Conservation (phyloP, 2,329 filamentous ascomycete genomes). For the Aureobasidium vineae region DNA sequence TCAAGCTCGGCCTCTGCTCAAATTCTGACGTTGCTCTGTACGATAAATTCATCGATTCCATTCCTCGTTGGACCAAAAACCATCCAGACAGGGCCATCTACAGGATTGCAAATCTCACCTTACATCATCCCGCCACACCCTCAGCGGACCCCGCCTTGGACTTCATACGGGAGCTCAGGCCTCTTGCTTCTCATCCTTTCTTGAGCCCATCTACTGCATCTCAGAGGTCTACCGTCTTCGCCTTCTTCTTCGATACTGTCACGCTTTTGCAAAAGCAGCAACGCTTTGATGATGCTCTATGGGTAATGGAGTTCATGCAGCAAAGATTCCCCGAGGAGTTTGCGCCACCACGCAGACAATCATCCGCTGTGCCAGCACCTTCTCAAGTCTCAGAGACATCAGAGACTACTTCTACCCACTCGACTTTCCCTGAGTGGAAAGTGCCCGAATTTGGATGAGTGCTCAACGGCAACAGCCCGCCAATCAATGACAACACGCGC, state of each 20-base stretch:
- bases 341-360: neutral
- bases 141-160: constrained; percentile 23
- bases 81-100: constrained; percentile 4
- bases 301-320: constrained; percentile 29
- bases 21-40: constrained; percentile 4
- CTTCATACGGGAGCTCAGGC: constrained; percentile 20
- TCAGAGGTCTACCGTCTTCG: constrained; percentile 15
- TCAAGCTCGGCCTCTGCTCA: neutral
- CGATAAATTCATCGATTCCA: constrained; percentile 21
- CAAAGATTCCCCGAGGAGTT: constrained; percentile 22
- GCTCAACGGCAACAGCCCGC: neutral
- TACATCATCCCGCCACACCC: constrained; percentile 25
- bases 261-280: constrained; percentile 25
- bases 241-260: constrained; percentile 28
- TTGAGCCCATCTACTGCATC: neutral
- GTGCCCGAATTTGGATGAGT: constrained; percentile 23
- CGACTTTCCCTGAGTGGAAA: constrained; percentile 13
- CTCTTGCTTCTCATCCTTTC: constrained; percentile 13
- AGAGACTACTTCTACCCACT: neutral
- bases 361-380: neutral
- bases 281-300: constrained; percentile 26
- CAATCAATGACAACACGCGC: neutral
- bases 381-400: neutral
- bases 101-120: constrained; percentile 23
- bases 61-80: constrained; percentile 23